Evolutionary conservation across 1,284 basidiomycete genomes (phyloP).

Genomic region (Neonothopanus nambi): DNA sequence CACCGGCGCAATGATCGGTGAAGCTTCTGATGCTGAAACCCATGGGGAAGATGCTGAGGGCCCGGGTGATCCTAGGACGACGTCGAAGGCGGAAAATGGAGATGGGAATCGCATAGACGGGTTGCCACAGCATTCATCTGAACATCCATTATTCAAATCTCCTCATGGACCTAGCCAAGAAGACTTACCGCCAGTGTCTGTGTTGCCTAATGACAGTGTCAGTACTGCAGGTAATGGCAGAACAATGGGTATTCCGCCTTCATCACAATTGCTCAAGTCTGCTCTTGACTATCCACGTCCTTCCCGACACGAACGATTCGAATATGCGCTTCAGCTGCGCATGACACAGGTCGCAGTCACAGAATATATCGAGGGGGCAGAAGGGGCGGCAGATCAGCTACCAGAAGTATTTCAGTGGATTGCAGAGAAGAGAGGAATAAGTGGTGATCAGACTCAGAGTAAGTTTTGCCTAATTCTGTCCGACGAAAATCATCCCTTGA

Average conservation of each 20-base stretch:
- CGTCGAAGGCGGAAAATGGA: conserved; percentile 3
- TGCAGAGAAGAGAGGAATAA: conserved; percentile 54
- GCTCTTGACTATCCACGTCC: conserved; percentile 56
- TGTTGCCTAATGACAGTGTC: conserved; percentile 19
- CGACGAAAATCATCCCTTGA: neutral
- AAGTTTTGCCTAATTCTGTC: conserved; percentile 13
- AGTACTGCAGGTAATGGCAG: conserved; percentile 25
- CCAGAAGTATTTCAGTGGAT: conserved; percentile 88
- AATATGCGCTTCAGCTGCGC: conserved; percentile 81
- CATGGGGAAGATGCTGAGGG: conserved; percentile 10
- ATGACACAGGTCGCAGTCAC: conserved; percentile 85
- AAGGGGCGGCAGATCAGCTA: conserved; percentile 82
- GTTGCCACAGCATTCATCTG: conserved; percentile 14
- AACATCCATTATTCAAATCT: conserved; percentile 1
- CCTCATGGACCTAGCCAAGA: neutral
- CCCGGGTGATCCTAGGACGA: conserved; percentile 17
- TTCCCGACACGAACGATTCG: conserved; percentile 66
- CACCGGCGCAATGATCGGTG: conserved; percentile 57
- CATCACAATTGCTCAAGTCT: conserved; percentile 49
- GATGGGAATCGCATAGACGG: conserved; percentile 16
- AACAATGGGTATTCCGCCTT: conserved; percentile 43
- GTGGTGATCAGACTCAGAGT: conserved; percentile 43
- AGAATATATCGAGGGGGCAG: conserved; percentile 86
- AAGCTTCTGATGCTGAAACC: conserved; percentile 23
- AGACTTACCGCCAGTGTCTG: conserved; percentile 14